Evolutionary conservation across 768 basidiomycete species (phyloP).

Genomic region (Rhizopogon rudus): DNA sequence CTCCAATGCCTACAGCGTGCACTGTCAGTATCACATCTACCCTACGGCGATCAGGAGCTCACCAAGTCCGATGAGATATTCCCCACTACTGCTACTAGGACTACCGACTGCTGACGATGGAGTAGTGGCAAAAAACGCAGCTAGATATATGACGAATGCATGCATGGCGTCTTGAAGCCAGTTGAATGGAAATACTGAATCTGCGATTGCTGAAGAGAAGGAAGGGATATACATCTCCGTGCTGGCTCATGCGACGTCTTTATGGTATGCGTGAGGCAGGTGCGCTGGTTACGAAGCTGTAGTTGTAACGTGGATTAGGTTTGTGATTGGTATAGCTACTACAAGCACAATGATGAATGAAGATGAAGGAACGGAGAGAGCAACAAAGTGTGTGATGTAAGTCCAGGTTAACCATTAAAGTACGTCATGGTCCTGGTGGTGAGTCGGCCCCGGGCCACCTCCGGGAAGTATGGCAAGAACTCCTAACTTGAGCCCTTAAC

Average conservation of each 20-base stretch:
- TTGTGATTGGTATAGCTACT: too few relatives aligned
- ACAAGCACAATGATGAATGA: too few relatives aligned
- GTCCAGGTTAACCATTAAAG: too few relatives aligned
- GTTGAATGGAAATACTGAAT: slow-evolving; percentile 8
- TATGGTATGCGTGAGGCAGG: too few relatives aligned
- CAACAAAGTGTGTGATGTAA: too few relatives aligned
- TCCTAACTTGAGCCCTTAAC: too few relatives aligned
- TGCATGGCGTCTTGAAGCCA: slow-evolving; percentile 35
- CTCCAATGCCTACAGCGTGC: slow-evolving; percentile 50
- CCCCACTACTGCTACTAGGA: not conserved
- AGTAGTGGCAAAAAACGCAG: slow-evolving; percentile 36
- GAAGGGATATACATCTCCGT: slow-evolving; percentile 19
- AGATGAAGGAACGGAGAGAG: too few relatives aligned
- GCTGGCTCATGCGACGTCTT: not conserved
- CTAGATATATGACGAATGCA: slow-evolving; percentile 37
- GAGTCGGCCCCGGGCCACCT: too few relatives aligned
- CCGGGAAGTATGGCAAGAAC: too few relatives aligned
- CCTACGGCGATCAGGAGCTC: not conserved
- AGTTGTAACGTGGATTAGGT: too few relatives aligned
- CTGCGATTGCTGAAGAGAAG: slow-evolving; percentile 10
- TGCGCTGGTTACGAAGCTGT: too few relatives aligned
- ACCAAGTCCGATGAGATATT: slow-evolving; percentile 22
- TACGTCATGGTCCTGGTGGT: too few relatives aligned
- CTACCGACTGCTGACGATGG: slow-evolving; percentile 18
- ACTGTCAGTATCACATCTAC: not conserved